phyloP scores from a whole-genome alignment of 208 protist genomes.

The Kentomonas sorsogonicus region DNA sequence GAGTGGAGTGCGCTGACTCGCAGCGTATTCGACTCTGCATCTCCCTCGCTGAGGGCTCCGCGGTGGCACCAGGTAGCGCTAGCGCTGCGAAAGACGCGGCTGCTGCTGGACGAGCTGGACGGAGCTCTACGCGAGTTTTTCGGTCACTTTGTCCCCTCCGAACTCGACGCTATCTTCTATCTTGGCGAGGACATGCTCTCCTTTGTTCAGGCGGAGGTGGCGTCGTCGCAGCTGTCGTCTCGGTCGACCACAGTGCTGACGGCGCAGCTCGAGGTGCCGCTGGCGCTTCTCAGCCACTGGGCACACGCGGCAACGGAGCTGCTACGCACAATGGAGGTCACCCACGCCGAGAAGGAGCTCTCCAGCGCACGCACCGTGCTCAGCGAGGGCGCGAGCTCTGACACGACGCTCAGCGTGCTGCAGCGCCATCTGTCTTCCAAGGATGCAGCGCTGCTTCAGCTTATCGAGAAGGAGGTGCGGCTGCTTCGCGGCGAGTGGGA shows the following conservation, averaged over 20 bases:
- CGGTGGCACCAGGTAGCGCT: neutral
- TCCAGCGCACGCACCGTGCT: constrained; percentile 3
- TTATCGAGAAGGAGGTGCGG: constrained; percentile 27
- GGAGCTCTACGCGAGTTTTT: constrained; percentile 21
- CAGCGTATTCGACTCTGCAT: no score
- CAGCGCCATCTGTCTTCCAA: constrained; percentile 25
- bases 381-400: neutral
- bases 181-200: constrained; percentile 24
- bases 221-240: neutral
- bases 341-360: constrained; percentile 21
- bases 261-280: neutral
- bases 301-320: constrained; percentile 18
- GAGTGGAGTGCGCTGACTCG: constrained; percentile 19
- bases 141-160: constrained; percentile 22
- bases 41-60: constrained; percentile 1
- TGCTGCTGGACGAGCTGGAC: constrained; percentile 24
- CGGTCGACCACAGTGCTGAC: neutral
- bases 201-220: constrained; percentile 15
- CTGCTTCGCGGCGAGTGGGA: constrained; percentile 53
- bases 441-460: constrained; percentile 23
- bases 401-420: no score
- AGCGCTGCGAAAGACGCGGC: neutral
- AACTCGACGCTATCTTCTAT: constrained; percentile 29
- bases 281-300: constrained; percentile 32
- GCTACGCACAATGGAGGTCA: constrained; percentile 20